phyloP scores from a whole-genome alignment of 768 basidiomycete species.

The Boletellus ananiceps region DNA sequence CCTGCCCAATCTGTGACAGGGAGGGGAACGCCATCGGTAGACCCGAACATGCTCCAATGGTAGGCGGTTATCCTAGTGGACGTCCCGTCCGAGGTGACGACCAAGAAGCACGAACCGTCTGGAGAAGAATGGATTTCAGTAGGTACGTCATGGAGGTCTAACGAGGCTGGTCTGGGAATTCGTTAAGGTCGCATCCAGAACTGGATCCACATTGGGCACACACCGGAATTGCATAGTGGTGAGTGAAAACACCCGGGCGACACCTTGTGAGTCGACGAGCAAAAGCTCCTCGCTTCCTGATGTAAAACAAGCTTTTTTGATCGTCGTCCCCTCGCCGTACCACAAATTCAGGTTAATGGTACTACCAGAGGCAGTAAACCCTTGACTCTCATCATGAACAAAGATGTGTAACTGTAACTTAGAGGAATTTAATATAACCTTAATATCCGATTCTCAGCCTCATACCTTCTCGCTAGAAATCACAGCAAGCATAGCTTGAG shows the following conservation, averaged over 20 bases:
- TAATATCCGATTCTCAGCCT: neutral
- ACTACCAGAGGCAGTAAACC: slow-evolving; percentile 41
- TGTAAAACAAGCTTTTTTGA: slow-evolving; percentile 42
- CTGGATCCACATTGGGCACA: neutral
- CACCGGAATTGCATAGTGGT: slow-evolving; percentile 53
- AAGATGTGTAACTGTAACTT: slow-evolving; percentile 43
- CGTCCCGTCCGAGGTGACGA: slow-evolving; percentile 22
- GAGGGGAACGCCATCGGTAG: slow-evolving; percentile 39
- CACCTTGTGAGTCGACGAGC: slow-evolving; percentile 41
- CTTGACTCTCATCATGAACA: slow-evolving; percentile 43
- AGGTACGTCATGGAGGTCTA: slow-evolving; percentile 37
- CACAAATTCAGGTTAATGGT: slow-evolving; percentile 41
- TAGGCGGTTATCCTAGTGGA: slow-evolving; percentile 34
- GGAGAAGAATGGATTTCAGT: slow-evolving; percentile 41
- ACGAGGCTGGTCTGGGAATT: slow-evolving; percentile 39
- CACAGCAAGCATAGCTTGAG: slow-evolving; percentile 44
- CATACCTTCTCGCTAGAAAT: slow-evolving; percentile 42
- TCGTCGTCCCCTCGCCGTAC: slow-evolving; percentile 37
- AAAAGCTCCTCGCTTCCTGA: slow-evolving; percentile 50
- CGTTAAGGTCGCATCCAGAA: neutral
- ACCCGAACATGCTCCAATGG: slow-evolving; percentile 59
- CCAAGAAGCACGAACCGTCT: slow-evolving; percentile 51
- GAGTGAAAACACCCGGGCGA: slow-evolving; percentile 50
- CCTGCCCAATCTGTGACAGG: slow-evolving; percentile 28
- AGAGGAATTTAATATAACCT: neutral